Evolutionary conservation across 108 stramenopile genomes (phyloP), one percentile per base, ranked within the genome.

Genomic region (Epithemia pelagica): DNA sequence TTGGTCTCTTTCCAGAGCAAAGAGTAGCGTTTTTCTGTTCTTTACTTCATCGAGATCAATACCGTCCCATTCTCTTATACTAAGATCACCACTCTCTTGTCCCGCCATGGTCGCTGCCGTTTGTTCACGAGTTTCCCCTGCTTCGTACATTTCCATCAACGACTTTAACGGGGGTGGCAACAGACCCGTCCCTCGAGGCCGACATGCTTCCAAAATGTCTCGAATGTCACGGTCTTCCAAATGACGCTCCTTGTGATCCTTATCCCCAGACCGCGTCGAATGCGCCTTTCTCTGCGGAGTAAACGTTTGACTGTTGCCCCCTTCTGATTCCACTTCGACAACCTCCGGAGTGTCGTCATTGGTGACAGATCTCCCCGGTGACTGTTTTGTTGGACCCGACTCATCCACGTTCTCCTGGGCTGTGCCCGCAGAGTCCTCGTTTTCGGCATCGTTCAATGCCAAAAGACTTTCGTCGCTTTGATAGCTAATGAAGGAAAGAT

Each of bases 121-220:
- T 26, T 8, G 18, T 26, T 61, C 61, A 18, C 2, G 21, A 21
- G 30, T 52, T 30, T 58, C 51, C 23, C 62, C 76, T 28, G 46
- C 29, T 22, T 74, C 46, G 30, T 68, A 68, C 46, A 78, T 52
- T 19, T 71, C 62, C 28, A 82, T 33, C 22, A 85, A 52, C 24
- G 61, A 58, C 37, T 51, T 21, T 1, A 85, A 63, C 1, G 80
- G 24, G 21, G 80, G 74, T 5, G 84, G 80, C 65, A 81, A 30
- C 5, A 30, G 57, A 23, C 73, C 73, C 37, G 75, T 69, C 30
- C 69, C 66, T 59, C 86, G 63, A 28, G 92, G 92, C 33, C 89
- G 66, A 53, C 92, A 90, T 10, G 92, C 92, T 65, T 90, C 87
- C 28, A 94, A 66, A 69, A 94, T 90, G 61, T 94, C 89, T 61